A percentile compares a stretch with the other conserved stretches of the same genome.
These are phyloP conservation scores for Babjeviella inositovora DNA, from an alignment of 805 yeast species.

Conservation along the genomic window DNA sequence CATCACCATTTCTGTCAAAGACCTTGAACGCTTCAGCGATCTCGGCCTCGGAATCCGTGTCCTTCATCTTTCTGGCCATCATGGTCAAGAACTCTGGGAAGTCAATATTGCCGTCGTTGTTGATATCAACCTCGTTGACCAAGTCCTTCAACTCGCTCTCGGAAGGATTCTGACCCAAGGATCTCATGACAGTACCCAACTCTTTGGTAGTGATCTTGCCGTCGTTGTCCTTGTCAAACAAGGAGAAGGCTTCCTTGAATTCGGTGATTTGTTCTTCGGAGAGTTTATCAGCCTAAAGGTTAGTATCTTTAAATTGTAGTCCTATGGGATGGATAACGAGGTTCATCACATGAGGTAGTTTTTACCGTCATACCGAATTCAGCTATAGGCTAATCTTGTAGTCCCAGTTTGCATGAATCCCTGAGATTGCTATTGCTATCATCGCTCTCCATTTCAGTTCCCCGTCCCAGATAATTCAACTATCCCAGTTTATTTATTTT, in stretches of 20 bases:
- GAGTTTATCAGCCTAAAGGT: constrained; percentile 60
- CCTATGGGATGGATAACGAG: too few species aligned
- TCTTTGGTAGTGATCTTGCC: constrained; percentile 94
- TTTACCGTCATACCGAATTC: too few species aligned
- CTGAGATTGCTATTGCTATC: too few species aligned
- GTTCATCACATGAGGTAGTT: too few species aligned
- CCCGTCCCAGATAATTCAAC: too few species aligned
- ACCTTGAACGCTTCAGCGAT: constrained; percentile 96
- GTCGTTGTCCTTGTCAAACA: constrained; percentile 92
- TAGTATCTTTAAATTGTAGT: too few species aligned
- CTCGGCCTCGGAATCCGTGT: constrained; percentile 94
- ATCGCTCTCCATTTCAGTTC: too few species aligned
- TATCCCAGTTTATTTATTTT: too few species aligned
- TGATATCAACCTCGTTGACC: constrained; percentile 93
- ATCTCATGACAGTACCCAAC: constrained; percentile 96
- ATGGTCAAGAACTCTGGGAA: constrained; percentile 29
- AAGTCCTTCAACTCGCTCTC: constrained; percentile 92
- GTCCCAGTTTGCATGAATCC: too few species aligned
- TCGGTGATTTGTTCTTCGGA: constrained; percentile 95
- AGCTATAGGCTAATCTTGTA: too few species aligned
- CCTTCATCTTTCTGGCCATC: constrained; percentile 57
- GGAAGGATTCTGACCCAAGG: constrained; percentile 94
- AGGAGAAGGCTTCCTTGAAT: constrained; percentile 93
- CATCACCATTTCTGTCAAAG: constrained; percentile 92
- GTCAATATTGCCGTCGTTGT: constrained; percentile 67